Percentiles rank a stretch among this genome's conserved stretches.
Evolutionary conservation across 2,329 filamentous ascomycete species (phyloP).

Genomic region (Colletotrichum sp.): DNA sequence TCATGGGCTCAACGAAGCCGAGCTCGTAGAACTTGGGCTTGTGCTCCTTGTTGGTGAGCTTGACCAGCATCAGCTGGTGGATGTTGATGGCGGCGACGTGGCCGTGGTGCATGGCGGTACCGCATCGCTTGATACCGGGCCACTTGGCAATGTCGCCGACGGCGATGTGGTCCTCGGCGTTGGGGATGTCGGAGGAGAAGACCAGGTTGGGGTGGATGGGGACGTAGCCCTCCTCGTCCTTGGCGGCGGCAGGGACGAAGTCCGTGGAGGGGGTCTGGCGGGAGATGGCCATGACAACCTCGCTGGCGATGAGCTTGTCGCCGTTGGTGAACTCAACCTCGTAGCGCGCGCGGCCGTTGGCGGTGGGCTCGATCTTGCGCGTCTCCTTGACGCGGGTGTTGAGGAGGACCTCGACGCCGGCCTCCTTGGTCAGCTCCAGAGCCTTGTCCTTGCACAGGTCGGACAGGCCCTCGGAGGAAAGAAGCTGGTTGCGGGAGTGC

Average conservation of each 20-base stretch:
- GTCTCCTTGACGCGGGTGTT: slow-evolving; percentile 60
- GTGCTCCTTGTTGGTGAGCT: slow-evolving; percentile 32
- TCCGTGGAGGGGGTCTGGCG: slow-evolving; percentile 65
- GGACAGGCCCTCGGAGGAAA: slow-evolving; percentile 76
- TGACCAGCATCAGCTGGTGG: slow-evolving; percentile 63
- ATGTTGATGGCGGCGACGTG: slow-evolving; percentile 70
- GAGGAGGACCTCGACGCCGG: slow-evolving; percentile 70
- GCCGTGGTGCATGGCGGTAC: slow-evolving; percentile 77
- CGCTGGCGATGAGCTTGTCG: slow-evolving; percentile 62
- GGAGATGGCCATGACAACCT: slow-evolving; percentile 74
- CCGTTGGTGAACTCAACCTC: slow-evolving; percentile 66
- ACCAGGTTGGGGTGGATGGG: slow-evolving; percentile 63
- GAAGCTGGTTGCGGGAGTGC: slow-evolving; percentile 72
- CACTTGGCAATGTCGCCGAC: slow-evolving; percentile 73
- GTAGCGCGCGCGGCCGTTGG: slow-evolving; percentile 44
- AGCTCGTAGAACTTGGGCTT: slow-evolving; percentile 55
- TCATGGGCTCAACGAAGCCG: slow-evolving; percentile 65
- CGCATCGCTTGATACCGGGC: slow-evolving; percentile 82
- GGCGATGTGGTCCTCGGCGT: slow-evolving; percentile 68
- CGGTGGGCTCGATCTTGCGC: slow-evolving; percentile 43
- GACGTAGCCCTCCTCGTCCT: slow-evolving; percentile 71
- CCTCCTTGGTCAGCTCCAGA: slow-evolving; percentile 61
- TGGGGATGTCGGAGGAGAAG: slow-evolving; percentile 59
- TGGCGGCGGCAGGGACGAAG: slow-evolving; percentile 62
- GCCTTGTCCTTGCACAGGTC: slow-evolving; percentile 71